Percentiles rank a stretch among this genome's conserved stretches.
These are phyloP conservation scores for Lyophyllum shimeji DNA, from an alignment of 768 basidiomycete genomes.

Conservation along the genomic window DNA sequence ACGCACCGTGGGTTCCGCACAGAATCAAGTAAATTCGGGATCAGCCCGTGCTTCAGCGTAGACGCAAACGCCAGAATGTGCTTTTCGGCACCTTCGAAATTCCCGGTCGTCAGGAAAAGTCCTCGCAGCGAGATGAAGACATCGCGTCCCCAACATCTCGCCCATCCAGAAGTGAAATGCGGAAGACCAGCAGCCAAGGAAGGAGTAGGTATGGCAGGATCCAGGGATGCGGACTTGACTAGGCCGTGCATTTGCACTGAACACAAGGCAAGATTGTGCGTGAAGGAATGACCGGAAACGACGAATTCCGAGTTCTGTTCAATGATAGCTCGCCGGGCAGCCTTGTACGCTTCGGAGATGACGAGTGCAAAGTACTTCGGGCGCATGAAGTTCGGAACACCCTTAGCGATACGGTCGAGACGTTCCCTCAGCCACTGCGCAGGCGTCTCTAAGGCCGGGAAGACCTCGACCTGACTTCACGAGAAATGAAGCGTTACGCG, in stretches of 20 bases:
- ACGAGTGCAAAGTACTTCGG: constrained; percentile 97
- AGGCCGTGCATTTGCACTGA: constrained; percentile 89
- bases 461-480: constrained; percentile 52
- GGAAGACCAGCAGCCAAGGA: constrained; percentile 94
- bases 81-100: constrained; percentile 78
- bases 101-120: constrained; percentile 90
- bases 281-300: constrained; percentile 81
- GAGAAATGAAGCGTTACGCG: constrained; percentile 8
- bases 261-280: constrained; percentile 85
- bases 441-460: constrained; percentile 70
- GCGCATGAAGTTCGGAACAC: constrained; percentile 82
- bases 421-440: constrained; percentile 85
- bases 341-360: constrained; percentile 90
- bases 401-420: constrained; percentile 76
- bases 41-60: constrained; percentile 92
- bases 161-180: constrained; percentile 93
- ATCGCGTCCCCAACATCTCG: constrained; percentile 95
- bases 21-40: constrained; percentile 95
- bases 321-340: constrained; percentile 76
- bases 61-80: constrained; percentile 94
- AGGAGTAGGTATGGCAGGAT: constrained; percentile 66
- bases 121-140: constrained; percentile 94
- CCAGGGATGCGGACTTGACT: constrained; percentile 88
- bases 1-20: constrained; percentile 74
- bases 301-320: constrained; percentile 91